Percentiles rank a stretch among this genome's conserved stretches.
These are phyloP conservation scores for Saccharomyces pastorianus DNA, from an alignment of 1,139 yeast genomes.

Conservation along the genomic window DNA sequence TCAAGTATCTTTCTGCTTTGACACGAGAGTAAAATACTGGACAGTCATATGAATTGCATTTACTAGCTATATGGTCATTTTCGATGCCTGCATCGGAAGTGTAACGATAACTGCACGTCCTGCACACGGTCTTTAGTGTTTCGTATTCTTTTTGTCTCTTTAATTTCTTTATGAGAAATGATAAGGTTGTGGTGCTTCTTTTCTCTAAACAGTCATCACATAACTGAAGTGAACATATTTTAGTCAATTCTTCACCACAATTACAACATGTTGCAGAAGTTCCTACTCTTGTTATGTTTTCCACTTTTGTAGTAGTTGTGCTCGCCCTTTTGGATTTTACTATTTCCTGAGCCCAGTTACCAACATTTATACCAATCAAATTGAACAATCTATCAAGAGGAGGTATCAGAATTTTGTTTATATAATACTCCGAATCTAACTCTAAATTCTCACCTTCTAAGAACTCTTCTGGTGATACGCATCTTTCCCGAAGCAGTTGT, in stretches of 20 bases:
- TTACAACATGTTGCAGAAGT: slow-evolving; percentile 3
- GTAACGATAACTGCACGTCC: slow-evolving; percentile 27
- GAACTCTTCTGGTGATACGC: slow-evolving; percentile 70
- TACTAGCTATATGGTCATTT: slow-evolving; percentile 15
- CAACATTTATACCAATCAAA: slow-evolving; percentile 72
- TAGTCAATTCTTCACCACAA: slow-evolving; percentile 13
- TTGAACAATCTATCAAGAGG: slow-evolving; percentile 81
- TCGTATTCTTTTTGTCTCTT: slow-evolving; percentile 18
- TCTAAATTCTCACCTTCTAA: slow-evolving; percentile 40
- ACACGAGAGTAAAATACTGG: slow-evolving; percentile 34
- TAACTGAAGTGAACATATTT: slow-evolving; percentile 17
- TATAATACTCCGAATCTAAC: slow-evolving; percentile 78
- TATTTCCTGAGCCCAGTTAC: slow-evolving; percentile 69
- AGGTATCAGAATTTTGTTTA: slow-evolving; percentile 73
- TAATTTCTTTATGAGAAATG: slow-evolving; percentile 17
- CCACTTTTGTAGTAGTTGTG: slow-evolving; percentile 2
- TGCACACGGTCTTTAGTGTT: slow-evolving; percentile 25
- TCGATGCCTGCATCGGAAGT: slow-evolving; percentile 18
- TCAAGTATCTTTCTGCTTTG: slow-evolving; percentile 13
- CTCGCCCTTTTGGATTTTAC: slow-evolving; percentile 37
- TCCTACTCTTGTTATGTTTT: neutral
- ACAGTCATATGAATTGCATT: slow-evolving; percentile 36
- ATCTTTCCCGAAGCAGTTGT: slow-evolving; percentile 64
- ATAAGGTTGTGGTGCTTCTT: slow-evolving; percentile 21
- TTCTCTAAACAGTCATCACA: slow-evolving; percentile 35